phyloP scores from a whole-genome alignment of 768 basidiomycete species.

The Hygrophoropsis aurantiaca region DNA sequence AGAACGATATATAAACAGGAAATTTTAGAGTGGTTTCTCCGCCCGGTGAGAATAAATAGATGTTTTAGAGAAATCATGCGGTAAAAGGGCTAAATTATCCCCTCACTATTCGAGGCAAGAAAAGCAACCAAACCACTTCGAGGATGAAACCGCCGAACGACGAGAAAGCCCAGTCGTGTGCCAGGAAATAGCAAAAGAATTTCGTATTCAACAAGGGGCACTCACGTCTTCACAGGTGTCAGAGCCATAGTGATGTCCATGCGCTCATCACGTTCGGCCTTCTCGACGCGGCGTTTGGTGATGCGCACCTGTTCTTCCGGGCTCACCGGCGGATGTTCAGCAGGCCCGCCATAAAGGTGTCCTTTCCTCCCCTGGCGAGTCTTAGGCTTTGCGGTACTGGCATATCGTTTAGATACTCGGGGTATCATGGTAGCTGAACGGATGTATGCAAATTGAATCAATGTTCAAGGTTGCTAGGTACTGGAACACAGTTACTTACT shows the following conservation, averaged over 20 bases:
- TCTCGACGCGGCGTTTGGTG: conserved; percentile 25
- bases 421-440: conserved; percentile 1
- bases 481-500: too few relatives aligned
- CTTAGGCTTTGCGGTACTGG: conserved; percentile 1
- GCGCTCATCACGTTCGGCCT: conserved; percentile 45
- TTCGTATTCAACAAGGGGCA: too few relatives aligned
- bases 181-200: background rate
- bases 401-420: conserved; percentile 5
- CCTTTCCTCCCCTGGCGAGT: conserved; percentile 3
- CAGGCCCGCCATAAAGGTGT: background rate
- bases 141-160: too few relatives aligned
- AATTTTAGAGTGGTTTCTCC: background rate
- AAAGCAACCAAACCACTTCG: too few relatives aligned
- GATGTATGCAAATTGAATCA: too few relatives aligned
- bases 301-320: conserved; percentile 14
- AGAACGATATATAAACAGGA: background rate
- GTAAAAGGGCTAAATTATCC: too few relatives aligned
- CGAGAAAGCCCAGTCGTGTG: too few relatives aligned
- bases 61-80: too few relatives aligned
- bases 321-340: conserved; percentile 21
- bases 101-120: too few relatives aligned
- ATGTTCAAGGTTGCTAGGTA: too few relatives aligned
- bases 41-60: too few relatives aligned
- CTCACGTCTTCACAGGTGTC: conserved; percentile 38
- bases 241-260: conserved; percentile 35